phyloP scores from a whole-genome alignment of 352 stramenopile species.

The Albugo candida region DNA sequence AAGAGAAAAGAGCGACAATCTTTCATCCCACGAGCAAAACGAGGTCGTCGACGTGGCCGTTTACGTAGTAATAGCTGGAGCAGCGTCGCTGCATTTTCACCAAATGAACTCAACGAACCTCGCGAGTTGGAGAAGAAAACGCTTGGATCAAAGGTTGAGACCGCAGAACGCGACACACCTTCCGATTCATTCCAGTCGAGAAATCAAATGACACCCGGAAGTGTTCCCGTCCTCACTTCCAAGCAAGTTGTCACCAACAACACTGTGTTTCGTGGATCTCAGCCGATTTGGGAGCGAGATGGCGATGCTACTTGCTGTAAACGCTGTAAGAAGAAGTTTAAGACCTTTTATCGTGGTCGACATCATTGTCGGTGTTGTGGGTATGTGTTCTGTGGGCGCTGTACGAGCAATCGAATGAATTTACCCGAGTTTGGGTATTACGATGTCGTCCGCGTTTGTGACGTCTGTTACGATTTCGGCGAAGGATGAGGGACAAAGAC shows the following conservation, averaged over 20 bases:
- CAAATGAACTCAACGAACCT: too few relatives aligned
- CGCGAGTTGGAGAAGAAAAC: too few relatives aligned
- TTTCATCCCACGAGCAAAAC: conserved; percentile 1
- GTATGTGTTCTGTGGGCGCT: conserved; percentile 67
- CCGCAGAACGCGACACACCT: too few relatives aligned
- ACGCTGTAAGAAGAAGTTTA: conserved; percentile 81
- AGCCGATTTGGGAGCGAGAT: conserved; percentile 71
- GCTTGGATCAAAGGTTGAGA: too few relatives aligned
- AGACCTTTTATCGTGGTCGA: conserved; percentile 54
- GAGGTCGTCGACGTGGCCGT: conserved; percentile 14
- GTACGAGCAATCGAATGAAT: conserved; percentile 70
- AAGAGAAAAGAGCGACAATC: too few relatives aligned
- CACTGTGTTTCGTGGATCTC: conserved; percentile 39
- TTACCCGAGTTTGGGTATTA: conserved; percentile 76
- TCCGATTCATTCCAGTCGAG: too few relatives aligned
- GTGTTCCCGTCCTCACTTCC: conserved; percentile 14
- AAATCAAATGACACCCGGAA: too few relatives aligned
- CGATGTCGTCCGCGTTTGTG: conserved; percentile 67
- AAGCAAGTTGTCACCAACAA: conserved; percentile 27
- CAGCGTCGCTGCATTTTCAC: too few relatives aligned
- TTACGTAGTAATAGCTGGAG: conserved; percentile 11
- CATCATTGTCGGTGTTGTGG: conserved; percentile 73
- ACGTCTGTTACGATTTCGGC: conserved; percentile 59
- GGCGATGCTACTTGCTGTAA: conserved; percentile 70
- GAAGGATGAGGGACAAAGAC: conserved; percentile 11